phyloP scores from a whole-genome alignment of 139 green algal species.

The Dunaliella sp. region DNA sequence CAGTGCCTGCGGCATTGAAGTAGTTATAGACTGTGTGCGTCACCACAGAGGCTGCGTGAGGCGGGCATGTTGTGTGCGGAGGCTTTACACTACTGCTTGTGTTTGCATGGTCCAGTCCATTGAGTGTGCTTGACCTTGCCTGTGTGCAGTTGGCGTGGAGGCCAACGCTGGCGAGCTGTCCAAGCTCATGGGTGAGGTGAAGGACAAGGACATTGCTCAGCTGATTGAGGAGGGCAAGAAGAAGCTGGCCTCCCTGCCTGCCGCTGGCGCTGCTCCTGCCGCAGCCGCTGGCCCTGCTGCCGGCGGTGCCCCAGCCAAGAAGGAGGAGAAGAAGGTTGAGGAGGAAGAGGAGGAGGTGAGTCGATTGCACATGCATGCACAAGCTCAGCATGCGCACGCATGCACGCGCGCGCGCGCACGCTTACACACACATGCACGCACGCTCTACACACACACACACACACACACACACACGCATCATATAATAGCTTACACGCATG shows the following conservation, averaged over 20 bases:
- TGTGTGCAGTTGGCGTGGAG: slow-evolving; percentile 64
- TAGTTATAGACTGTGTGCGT: not conserved
- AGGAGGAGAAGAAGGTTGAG: slow-evolving; percentile 70
- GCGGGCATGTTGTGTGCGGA: too few species aligned
- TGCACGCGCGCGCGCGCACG: too few species aligned
- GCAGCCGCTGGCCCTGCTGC: slow-evolving; percentile 23
- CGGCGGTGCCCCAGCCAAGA: slow-evolving; percentile 40
- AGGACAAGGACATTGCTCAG: slow-evolving; percentile 67
- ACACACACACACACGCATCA: too few species aligned
- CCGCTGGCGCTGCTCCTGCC: slow-evolving; percentile 38
- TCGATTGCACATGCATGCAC: not conserved
- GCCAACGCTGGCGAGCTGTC: slow-evolving; percentile 61
- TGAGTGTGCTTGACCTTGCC: too few species aligned
- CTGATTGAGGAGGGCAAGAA: slow-evolving; percentile 41
- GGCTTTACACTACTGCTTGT: slow-evolving; percentile 1
- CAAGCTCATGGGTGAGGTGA: slow-evolving; percentile 67
- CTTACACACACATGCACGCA: too few species aligned
- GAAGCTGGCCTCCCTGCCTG: slow-evolving; percentile 76
- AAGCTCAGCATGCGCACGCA: not conserved
- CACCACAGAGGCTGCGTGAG: not conserved
- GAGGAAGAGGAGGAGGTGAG: slow-evolving; percentile 54
- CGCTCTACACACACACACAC: too few species aligned
- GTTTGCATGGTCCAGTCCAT: too few species aligned
- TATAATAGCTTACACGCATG: too few species aligned
- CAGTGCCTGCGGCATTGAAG: too few species aligned